Conservation (phyloP, 768 basidiomycete species). For the Auricularia sp. region DNA sequence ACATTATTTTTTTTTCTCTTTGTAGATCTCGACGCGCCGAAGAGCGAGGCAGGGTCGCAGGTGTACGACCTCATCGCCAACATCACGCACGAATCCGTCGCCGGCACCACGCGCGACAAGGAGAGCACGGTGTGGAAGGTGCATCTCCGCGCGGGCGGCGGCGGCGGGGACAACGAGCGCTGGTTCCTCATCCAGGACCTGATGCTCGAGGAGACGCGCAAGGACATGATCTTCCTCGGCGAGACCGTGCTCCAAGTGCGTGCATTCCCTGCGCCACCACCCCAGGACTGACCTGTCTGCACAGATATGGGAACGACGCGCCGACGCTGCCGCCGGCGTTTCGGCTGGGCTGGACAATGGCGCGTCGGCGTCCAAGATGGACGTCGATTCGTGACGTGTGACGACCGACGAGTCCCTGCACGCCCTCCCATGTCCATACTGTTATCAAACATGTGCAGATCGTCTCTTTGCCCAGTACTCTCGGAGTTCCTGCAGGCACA, state of each 20-base stretch:
- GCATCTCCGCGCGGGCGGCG: constrained; percentile 65
- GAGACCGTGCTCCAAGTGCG: constrained; percentile 90
- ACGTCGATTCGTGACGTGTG: neutral
- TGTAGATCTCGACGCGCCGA: constrained; percentile 67
- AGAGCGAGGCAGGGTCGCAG: constrained; percentile 43
- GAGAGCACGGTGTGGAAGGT: constrained; percentile 90
- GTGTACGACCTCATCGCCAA: constrained; percentile 93
- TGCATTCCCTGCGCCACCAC: too few relatives aligned
- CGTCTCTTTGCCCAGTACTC: too few relatives aligned
- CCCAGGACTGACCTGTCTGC: neutral
- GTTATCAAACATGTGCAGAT: too few relatives aligned
- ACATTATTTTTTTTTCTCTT: neutral
- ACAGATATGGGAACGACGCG: neutral
- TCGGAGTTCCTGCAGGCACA: too few relatives aligned
- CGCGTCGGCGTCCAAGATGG: neutral
- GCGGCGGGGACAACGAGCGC: constrained; percentile 74
- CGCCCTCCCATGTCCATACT: too few relatives aligned
- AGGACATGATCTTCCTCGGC: constrained; percentile 95
- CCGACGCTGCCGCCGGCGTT: neutral
- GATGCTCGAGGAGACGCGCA: constrained; percentile 90
- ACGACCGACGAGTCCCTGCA: neutral
- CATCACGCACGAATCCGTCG: constrained; percentile 88
- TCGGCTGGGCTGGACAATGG: neutral
- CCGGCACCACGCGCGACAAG: constrained; percentile 90
- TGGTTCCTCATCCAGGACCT: constrained; percentile 97